Base-by-base conservation (phyloP, 2,329 filamentous ascomycete species). In the Hypoxylon sp. region DNA sequence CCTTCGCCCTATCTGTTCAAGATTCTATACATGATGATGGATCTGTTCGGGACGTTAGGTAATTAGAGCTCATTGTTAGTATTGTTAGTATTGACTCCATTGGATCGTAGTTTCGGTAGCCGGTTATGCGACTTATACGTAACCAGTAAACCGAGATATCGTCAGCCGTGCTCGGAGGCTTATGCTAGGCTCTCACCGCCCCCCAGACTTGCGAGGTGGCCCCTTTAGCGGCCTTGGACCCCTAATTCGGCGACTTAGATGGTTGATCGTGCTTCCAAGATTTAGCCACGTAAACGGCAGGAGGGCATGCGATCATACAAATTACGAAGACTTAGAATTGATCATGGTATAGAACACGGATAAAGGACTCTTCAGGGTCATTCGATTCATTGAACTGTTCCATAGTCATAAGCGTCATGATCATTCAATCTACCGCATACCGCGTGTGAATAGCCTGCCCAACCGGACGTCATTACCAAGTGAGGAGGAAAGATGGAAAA, bases 341-440 rank as follows among this genome's bases (percentile, higher is more conserved):
- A 59, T 62, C 24, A 57, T 51, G 22, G 53, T 54, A 24, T 33
- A 31, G 57, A 24, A 63, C 47, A 60, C 46, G 48, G 48, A 35
- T 31, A 42, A 26, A 50, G 51, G 50, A 59, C 37, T 63, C 44
- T 62, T 50, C 63, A 64, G 67, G 17, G 44, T 74, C 71, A 66
- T 76, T 74, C 59, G 73, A 74, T 76, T 76, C 74, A 74, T 76
- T 73, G 72, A 73, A 68, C 67, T 73, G 70, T 75, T 61, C 60
- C 71, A 67, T 74, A 71, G 69, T 74, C 74, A 69, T 74, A 74
- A 74, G 64, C 71, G 66, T 72, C 73, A 71, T 73, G 67, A 74
- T 71, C 71, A 66, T 71, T 69, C 69, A 66, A 70, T 76, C 71
- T 74, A 76, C 63, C 63, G 55, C 59, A 54, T 67, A 54, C 57